A percentile compares a stretch with the other conserved stretches of the same genome.
These are phyloP conservation scores for Eimeria zaria DNA, from an alignment of 169 alveolate species.

Conservation along the genomic window DNA sequence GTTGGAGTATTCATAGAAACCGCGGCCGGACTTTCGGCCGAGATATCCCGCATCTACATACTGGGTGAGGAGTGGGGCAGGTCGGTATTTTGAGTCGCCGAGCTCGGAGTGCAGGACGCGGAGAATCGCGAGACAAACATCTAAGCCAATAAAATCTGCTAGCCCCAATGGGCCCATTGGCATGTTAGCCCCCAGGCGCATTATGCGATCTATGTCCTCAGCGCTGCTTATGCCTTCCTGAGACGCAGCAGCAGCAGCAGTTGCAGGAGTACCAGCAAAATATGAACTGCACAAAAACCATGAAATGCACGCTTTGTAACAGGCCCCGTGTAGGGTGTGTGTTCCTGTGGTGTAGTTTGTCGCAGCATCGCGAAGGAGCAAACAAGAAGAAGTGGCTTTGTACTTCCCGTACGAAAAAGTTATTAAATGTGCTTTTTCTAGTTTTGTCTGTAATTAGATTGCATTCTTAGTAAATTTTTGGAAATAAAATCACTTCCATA, in stretches of 20 bases:
- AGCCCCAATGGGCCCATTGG: conserved; percentile 97
- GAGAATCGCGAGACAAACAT: conserved; percentile 92
- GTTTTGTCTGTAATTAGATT: too few relatives aligned
- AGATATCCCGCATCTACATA: conserved; percentile 96
- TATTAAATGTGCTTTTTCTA: too few relatives aligned
- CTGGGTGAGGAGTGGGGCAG: conserved; percentile 94
- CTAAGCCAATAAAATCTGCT: conserved; percentile 97
- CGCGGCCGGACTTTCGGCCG: conserved; percentile 94
- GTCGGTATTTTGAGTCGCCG: conserved; percentile 95
- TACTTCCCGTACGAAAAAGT: too few relatives aligned
- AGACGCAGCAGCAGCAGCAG: not conserved
- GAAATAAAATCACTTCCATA: too few relatives aligned
- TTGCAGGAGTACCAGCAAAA: not conserved
- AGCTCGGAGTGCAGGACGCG: conserved; percentile 93
- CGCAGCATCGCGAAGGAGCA: too few relatives aligned
- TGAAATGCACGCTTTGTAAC: not conserved
- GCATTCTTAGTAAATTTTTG: too few relatives aligned
- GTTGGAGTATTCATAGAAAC: conserved; percentile 92
- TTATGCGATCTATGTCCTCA: conserved; percentile 94
- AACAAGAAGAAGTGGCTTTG: too few relatives aligned
- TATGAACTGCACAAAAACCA: not conserved
- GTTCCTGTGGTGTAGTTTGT: not conserved
- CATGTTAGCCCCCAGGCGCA: conserved; percentile 96
- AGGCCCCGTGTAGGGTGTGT: not conserved
- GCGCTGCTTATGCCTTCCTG: conserved; percentile 92